Base-by-base conservation (phyloP, 352 stramenopile species). In the Globisporangium camurandrum region DNA sequence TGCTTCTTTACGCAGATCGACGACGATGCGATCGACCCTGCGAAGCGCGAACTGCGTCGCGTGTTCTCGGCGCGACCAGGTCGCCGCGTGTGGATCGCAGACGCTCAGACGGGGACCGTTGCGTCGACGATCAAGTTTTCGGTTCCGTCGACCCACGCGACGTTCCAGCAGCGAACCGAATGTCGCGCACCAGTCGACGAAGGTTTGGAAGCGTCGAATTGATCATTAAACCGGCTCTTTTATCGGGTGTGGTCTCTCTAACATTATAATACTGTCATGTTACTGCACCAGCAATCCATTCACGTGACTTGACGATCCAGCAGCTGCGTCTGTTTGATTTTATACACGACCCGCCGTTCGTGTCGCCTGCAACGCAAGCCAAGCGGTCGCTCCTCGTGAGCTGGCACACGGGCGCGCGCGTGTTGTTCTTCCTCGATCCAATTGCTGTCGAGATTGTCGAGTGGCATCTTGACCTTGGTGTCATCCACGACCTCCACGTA, bases 91-190 rank as follows among this genome's bases (percentile, higher is more conserved):
- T 94, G 83, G 83, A 71, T 93, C 33, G 83, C 76, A 19, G 79
- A 94, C 24, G 73, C 83, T 6, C 63, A 81, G 42, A 83, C 75
- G 0, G 83, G 83, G 10, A 88, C 64, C 1, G 83, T 94, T 8
- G 89, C 81, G 9, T 87, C 81, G 10, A 94, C 83, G 40, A 57
- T 94, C 17, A 90, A 91, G 45, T 94, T 94, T 45, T 78, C 78
- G 8, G 39, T 93, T n/a, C 66, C 54, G 8, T 88, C 84, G 40
- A 86, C 71, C 9, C 83, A 75, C 11, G 66, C 67, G 4, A 42
- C 46, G 17, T 91, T 93, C 65, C 49, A 84, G 9, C 62, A 84
- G 45, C 71, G 56, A 34, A 64, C 83, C 16, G 68, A 67, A 30
- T 87, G 72, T 33, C n/a, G n/a, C n/a, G n/a, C n/a, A n/a, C n/a